Percentiles rank a stretch among this genome's conserved stretches.
Evolutionary conservation across 208 protist species (phyloP).

Genomic region (Leishmania lainsoni): DNA sequence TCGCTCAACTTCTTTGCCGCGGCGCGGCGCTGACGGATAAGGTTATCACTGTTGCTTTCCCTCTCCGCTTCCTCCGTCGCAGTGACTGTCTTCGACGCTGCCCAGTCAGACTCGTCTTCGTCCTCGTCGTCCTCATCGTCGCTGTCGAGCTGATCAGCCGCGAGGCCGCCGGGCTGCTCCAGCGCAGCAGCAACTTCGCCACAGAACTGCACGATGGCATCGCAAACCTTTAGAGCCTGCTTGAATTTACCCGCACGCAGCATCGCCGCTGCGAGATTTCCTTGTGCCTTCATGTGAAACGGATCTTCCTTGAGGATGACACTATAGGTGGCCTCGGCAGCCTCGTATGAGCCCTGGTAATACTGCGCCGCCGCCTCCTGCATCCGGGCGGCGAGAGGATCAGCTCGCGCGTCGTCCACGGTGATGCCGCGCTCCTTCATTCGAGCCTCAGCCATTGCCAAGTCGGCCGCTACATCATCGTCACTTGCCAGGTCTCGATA

Average conservation of each 20-base stretch:
- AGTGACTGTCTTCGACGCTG: neutral
- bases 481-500: constrained; percentile 73
- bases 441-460: constrained; percentile 52
- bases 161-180: constrained; percentile 63
- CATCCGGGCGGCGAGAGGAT: constrained; percentile 44
- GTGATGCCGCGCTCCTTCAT: constrained; percentile 32
- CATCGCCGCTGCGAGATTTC: constrained; percentile 73
- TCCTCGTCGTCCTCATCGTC: constrained; percentile 90
- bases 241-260: constrained; percentile 78
- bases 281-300: constrained; percentile 58
- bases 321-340: constrained; percentile 60
- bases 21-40: constrained; percentile 49
- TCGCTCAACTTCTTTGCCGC: constrained; percentile 70
- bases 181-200: constrained; percentile 83
- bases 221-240: constrained; percentile 69
- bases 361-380: constrained; percentile 72
- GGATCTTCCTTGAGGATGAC: constrained; percentile 60
- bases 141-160: constrained; percentile 58
- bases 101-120: constrained; percentile 41
- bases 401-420: constrained; percentile 13
- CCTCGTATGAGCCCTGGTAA: constrained; percentile 61
- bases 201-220: constrained; percentile 73
- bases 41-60: constrained; percentile 28
- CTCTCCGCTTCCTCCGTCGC: neutral
- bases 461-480: constrained; percentile 59